Conservation (phyloP, 1,284 basidiomycete genomes). For the Golubevia sp. region DNA sequence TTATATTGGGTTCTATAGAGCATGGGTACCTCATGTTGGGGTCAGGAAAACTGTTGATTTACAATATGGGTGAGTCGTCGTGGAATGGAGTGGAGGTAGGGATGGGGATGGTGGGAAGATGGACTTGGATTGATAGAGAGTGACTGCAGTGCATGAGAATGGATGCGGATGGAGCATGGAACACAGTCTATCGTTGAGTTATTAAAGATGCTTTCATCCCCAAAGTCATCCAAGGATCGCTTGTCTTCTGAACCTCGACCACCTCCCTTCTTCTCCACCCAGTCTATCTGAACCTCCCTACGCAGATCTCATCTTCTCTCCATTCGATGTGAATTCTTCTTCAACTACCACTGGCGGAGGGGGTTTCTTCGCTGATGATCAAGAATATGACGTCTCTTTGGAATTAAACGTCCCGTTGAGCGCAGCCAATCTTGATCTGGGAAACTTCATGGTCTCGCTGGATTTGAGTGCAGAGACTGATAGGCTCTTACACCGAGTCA, state of each 20-base stretch:
- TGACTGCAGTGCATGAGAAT: too few relatives aligned
- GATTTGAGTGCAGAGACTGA: slow-evolving; percentile 20
- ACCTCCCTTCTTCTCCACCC: too few relatives aligned
- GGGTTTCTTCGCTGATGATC: slow-evolving; percentile 42
- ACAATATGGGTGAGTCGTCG: slow-evolving; percentile 25
- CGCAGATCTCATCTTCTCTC: slow-evolving; percentile 25
- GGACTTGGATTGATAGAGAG: too few relatives aligned
- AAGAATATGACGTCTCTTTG: slow-evolving; percentile 54
- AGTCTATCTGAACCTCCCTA: slow-evolving; percentile 8
- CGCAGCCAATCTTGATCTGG: slow-evolving; percentile 43
- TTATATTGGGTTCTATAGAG: slow-evolving; percentile 54
- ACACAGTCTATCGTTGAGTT: too few relatives aligned
- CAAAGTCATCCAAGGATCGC: too few relatives aligned
- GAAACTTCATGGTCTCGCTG: slow-evolving; percentile 54
- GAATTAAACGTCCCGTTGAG: slow-evolving; percentile 49
- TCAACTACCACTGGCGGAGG: slow-evolving; percentile 1
- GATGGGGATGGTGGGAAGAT: neutral
- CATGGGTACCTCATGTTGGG: slow-evolving; percentile 52
- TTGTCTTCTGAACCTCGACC: neutral
- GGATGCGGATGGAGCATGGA: too few relatives aligned
- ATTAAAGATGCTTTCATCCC: too few relatives aligned
- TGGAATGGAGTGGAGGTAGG: neutral
- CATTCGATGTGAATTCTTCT: slow-evolving; percentile 11
- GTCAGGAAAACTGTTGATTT: slow-evolving; percentile 44
- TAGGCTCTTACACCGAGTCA: slow-evolving; percentile 9